These are phyloP conservation scores for Penicillium sp. DNA, from an alignment of 2,329 filamentous ascomycete genomes.

Conservation along the genomic window DNA sequence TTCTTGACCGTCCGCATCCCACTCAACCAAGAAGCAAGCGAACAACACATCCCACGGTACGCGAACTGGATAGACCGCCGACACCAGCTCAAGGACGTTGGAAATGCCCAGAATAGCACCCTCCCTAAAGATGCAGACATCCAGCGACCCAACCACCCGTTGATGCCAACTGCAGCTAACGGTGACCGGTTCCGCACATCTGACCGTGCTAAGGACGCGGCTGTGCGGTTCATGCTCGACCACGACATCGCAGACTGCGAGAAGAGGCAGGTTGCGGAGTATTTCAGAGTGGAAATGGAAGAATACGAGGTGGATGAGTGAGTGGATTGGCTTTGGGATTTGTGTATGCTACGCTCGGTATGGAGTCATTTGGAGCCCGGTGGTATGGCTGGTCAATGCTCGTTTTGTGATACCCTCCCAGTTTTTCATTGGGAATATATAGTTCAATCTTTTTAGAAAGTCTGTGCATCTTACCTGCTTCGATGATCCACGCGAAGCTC, in stretches of 20 bases:
- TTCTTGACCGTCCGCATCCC: constrained; percentile 84
- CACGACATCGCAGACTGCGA: constrained; percentile 69
- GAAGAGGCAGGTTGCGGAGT: constrained; percentile 60
- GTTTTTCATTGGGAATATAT: not conserved
- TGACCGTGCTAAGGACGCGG: constrained; percentile 59
- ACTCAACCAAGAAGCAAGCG: constrained; percentile 75
- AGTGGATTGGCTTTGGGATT: not conserved
- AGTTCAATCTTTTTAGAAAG: not conserved
- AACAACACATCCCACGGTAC: constrained; percentile 58
- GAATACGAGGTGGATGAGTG: constrained; percentile 48
- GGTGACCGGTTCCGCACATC: constrained; percentile 42
- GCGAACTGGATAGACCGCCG: constrained; percentile 49
- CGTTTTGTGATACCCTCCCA: not conserved
- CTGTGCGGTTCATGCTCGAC: constrained; percentile 85
- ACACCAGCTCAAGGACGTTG: constrained; percentile 8
- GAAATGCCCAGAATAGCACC: constrained; percentile 10
- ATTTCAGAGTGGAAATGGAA: constrained; percentile 72
- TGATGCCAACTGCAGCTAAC: constrained; percentile 46
- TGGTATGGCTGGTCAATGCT: not conserved
- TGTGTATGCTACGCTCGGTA: not conserved
- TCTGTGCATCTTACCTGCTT: no score
- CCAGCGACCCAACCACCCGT: constrained; percentile 28
- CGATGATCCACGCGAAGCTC: no score
- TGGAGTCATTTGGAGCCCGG: not conserved
- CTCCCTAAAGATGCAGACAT: constrained; percentile 13